Conservation (phyloP, 2,329 filamentous ascomycete genomes). For the Fusarium nisikadoi region DNA sequence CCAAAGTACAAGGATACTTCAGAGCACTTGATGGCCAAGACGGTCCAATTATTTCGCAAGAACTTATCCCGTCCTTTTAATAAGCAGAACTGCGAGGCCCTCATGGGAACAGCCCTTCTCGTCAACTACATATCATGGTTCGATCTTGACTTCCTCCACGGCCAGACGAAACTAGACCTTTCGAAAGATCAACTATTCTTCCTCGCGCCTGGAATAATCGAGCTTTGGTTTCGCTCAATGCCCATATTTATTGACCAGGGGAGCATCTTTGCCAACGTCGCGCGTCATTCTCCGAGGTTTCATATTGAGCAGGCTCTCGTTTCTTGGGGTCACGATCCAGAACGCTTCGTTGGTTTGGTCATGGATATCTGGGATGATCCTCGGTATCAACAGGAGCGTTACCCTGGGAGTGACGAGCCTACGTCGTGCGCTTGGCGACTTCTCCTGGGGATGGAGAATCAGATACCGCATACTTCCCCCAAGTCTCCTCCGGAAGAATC, state of each 20-base stretch:
- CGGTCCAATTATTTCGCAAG: accelerated
- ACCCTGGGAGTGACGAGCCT: accelerated
- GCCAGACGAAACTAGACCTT: background rate
- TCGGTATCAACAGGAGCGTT: accelerated
- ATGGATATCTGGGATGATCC: background rate
- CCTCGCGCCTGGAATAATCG: accelerated
- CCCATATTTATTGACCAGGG: background rate
- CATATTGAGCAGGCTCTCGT: background rate
- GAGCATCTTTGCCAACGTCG: background rate
- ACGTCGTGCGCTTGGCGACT: background rate
- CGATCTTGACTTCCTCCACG: background rate
- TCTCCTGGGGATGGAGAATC: background rate
- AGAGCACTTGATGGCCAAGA: background rate
- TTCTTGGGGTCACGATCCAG: background rate
- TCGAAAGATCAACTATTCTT: background rate
- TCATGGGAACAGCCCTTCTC: background rate
- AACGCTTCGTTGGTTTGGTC: background rate
- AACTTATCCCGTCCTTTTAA: background rate
- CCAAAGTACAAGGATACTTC: background rate
- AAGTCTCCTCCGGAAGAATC: background rate
- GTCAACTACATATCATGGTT: background rate
- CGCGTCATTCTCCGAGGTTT: background rate
- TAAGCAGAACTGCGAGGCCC: background rate
- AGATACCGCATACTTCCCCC: background rate
- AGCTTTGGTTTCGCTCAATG: background rate